These are phyloP conservation scores for Sporothrix globosa DNA, from an alignment of 2,329 filamentous ascomycete genomes.

Conservation along the genomic window DNA sequence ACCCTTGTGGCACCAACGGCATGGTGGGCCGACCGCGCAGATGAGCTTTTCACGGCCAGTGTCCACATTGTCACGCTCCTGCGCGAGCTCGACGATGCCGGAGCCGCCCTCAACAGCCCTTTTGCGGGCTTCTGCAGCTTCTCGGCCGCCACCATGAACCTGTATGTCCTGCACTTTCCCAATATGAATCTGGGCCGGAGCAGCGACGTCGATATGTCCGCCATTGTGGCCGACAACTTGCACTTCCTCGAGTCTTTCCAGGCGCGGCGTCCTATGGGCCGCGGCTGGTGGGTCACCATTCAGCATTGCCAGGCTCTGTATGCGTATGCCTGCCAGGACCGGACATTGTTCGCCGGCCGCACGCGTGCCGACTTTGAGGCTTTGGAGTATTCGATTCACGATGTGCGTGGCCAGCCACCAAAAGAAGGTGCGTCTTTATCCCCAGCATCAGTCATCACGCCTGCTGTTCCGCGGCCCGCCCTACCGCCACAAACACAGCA, in stretches of 20 bases:
- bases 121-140: conserved; percentile 54
- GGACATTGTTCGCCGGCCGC: conserved; percentile 23
- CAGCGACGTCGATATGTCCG: not conserved
- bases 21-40: conserved; percentile 46
- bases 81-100: conserved; percentile 46
- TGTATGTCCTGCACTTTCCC: conserved; percentile 48
- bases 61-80: conserved; percentile 45
- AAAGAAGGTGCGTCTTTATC: not conserved
- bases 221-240: conserved; percentile 22
- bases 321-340: conserved; percentile 16
- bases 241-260: conserved; percentile 28
- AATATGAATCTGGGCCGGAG: conserved; percentile 48
- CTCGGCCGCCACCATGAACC: conserved; percentile 49
- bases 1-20: not conserved
- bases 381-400: conserved; percentile 34
- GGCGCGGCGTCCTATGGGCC: too few species aligned
- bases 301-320: conserved; percentile 29
- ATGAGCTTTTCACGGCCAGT: conserved; percentile 45
- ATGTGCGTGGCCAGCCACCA: conserved; percentile 26
- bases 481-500: not conserved
- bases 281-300: conserved; percentile 34
- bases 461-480: not conserved
- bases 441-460: not conserved
- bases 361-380: conserved; percentile 32
- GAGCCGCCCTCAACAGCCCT: conserved; percentile 46